These are phyloP conservation scores for Penicillium hesseltinei DNA, from an alignment of 2,329 filamentous ascomycete species.

Conservation along the genomic window DNA sequence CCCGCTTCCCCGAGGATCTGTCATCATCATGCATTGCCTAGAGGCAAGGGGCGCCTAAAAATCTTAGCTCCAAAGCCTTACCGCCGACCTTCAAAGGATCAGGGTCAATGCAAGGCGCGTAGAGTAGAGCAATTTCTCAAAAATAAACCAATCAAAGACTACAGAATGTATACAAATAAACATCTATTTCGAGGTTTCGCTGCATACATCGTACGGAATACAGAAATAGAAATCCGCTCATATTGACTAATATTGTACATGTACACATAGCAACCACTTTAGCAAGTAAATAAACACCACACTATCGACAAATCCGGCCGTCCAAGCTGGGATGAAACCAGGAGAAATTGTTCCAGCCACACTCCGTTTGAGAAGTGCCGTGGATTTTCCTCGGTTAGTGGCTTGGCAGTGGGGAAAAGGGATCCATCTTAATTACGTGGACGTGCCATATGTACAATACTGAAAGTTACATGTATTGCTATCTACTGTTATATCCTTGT, in stretches of 20 bases:
- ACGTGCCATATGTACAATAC: neutral
- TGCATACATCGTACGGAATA: neutral
- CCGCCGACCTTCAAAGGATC: neutral
- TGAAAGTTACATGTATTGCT: neutral
- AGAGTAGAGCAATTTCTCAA: neutral
- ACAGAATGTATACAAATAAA: neutral
- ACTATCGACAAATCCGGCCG: neutral
- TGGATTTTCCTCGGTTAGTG: slow-evolving; percentile 7
- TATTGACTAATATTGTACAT: neutral
- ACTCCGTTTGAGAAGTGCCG: neutral
- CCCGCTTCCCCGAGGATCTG: neutral
- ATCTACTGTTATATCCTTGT: neutral
- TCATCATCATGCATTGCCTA: neutral
- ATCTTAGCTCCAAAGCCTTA: neutral
- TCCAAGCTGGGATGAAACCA: slow-evolving; percentile 4
- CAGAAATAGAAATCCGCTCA: neutral
- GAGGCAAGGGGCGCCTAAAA: slow-evolving; percentile 5
- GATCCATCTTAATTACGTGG: neutral
- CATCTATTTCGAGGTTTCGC: neutral
- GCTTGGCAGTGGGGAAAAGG: slow-evolving; percentile 12
- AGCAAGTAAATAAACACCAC: neutral
- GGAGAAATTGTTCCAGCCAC: neutral
- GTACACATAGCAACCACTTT: neutral
- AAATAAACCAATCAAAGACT: neutral
- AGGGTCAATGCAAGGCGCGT: neutral